Evolutionary conservation across 2,329 filamentous ascomycete species (phyloP).

Genomic region (Colletotrichum sansevieriae): DNA sequence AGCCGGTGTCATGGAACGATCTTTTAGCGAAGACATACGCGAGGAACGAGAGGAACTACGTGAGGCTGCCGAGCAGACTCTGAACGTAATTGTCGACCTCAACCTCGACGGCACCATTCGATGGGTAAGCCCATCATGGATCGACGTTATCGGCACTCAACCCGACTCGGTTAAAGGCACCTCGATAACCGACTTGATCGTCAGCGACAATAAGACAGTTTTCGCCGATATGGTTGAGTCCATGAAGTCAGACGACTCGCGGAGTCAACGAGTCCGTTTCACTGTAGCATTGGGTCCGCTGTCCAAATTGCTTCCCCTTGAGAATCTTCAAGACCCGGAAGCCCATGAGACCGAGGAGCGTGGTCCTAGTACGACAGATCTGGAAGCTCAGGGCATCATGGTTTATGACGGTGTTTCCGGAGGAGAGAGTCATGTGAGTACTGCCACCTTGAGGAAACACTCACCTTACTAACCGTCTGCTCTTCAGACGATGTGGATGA

Average conservation of each 20-base stretch:
- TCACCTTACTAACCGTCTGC: constrained; percentile 19
- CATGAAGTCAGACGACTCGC: constrained; percentile 93
- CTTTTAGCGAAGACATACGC: constrained; percentile 89
- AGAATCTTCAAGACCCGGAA: constrained; percentile 55
- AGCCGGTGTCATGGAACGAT: constrained; percentile 69
- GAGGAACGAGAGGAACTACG: constrained; percentile 94
- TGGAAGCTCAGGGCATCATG: constrained; percentile 98
- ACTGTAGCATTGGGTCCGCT: constrained; percentile 76
- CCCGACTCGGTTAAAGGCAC: constrained; percentile 80
- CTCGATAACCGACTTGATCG: constrained; percentile 83
- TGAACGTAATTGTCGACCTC: constrained; percentile 96
- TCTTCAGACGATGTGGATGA: constrained; percentile 97
- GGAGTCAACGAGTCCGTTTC: constrained; percentile 91
- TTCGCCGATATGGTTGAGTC: constrained; percentile 88
- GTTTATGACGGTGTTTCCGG: constrained; percentile 92
- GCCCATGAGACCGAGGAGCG: constrained; percentile 52
- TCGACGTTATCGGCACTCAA: constrained; percentile 87
- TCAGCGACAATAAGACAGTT: constrained; percentile 80
- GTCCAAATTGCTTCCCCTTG: constrained; percentile 71
- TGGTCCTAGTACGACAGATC: constrained; percentile 73
- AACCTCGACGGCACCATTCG: constrained; percentile 90
- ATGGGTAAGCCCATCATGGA: constrained; percentile 98
- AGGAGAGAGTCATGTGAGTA: constrained; percentile 88
- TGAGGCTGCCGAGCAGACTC: constrained; percentile 93
- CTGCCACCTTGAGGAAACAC: not conserved